phyloP scores from a whole-genome alignment of 305 asterid genomes.

The Striga hermonthica region DNA sequence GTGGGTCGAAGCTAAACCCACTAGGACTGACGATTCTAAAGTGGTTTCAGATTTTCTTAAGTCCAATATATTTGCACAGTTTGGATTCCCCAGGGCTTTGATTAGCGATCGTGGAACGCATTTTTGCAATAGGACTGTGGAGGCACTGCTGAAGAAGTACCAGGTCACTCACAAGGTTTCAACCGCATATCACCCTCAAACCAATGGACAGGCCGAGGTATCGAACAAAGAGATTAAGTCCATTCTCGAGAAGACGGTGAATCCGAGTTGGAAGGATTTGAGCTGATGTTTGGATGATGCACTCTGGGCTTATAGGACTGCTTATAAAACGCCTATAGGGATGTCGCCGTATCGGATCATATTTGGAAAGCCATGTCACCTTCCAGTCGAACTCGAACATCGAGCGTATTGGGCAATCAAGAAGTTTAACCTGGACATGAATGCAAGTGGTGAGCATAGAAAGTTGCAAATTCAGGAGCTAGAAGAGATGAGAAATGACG shows the following conservation, averaged over 20 bases:
- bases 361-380: conserved; percentile 8
- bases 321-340: conserved; percentile 11
- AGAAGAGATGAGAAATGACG: background rate
- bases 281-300: background rate
- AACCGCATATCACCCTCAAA: conserved; percentile 9
- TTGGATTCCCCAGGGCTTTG: background rate
- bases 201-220: background rate
- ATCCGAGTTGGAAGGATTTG: background rate
- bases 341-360: background rate
- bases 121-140: background rate
- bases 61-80: background rate
- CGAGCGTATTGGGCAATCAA: conserved; percentile 1
- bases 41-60: background rate
- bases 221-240: conserved; percentile 6
- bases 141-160: background rate
- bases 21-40: background rate
- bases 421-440: background rate
- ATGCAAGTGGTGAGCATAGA: background rate
- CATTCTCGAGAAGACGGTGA: background rate
- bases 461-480: background rate
- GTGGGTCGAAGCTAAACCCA: conserved; percentile 15
- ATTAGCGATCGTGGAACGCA: conserved; percentile 16
- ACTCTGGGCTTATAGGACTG: background rate
- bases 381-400: background rate
- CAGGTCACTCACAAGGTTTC: background rate